Conservation (phyloP, 352 stramenopile genomes). For the Elongisporangium undulatum region DNA sequence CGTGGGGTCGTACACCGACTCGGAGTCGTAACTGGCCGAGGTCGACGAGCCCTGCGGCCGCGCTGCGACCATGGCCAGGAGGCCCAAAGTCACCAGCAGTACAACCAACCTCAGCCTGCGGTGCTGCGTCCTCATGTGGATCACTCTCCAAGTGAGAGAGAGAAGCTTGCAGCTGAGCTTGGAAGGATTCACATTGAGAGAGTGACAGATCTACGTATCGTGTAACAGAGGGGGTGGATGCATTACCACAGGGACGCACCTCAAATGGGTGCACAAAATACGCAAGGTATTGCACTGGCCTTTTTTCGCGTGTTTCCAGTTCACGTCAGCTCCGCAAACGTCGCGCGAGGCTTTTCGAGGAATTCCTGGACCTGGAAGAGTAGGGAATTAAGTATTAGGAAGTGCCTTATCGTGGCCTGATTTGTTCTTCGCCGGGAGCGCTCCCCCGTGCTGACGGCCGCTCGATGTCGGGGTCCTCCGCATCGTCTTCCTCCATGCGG, state of each 20-base stretch:
- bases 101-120: not conserved
- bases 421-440: not conserved
- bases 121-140: not conserved
- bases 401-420: not conserved
- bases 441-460: too few relatives aligned
- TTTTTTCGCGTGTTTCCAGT: not conserved
- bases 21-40: not conserved
- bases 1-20: not conserved
- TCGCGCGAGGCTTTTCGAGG: not conserved
- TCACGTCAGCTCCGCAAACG: not conserved
- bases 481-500: conserved; percentile 7
- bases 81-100: not conserved
- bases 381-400: too few relatives aligned
- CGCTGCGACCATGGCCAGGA: not conserved
- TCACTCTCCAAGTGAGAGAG: not conserved
- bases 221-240: not conserved
- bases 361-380: not conserved
- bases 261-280: not conserved
- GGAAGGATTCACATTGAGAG: not conserved
- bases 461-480: conserved; percentile 1
- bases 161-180: not conserved
- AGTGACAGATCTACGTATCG: not conserved
- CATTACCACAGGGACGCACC: not conserved
- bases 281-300: not conserved
- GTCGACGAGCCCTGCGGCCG: not conserved